Base-by-base conservation (phyloP, 331 rosid species). In the Saraca asoca region DNA sequence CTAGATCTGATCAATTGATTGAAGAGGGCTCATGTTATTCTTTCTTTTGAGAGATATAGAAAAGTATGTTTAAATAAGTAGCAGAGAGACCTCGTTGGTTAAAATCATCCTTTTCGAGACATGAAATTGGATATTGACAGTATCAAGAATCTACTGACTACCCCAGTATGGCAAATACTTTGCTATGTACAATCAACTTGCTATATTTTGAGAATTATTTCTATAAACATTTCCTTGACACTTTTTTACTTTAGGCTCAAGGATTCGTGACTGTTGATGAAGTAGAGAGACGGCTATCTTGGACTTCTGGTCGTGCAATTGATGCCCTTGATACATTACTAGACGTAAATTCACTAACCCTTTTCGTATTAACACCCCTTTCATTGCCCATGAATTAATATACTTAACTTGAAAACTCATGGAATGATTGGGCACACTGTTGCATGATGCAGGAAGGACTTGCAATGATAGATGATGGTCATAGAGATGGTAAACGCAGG, bases 391-490 rank as follows among this genome's bases (percentile, higher is more conserved):
- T 8, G 10, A 29, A 33, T 39, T 18, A 41, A 49, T 53, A 10
- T 38, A 19, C 46, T 19, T 38, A 48, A 43, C 41, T 69, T 24
- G 9, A 4, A 78, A 60, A 74, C 48, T 65, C 48, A 57, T 57
- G 43, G 42, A 72, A 64, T 64, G 31, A 67, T 51, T 19, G 52
- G n/a, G n/a, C 48, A 60, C 5, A 41, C 33, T 69, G 29, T 64
- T 49, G 35, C 65, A 51, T 65, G 31, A 6, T 81, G 71, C 81
- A 91, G 96, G 96, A 91, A 66, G 97, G 97, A 62, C 95, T 88
- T 80, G 96, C 95, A 34, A 86, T 91, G 96, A 88, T 91, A 68
- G 97, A 91, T 81, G 95, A 91, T 62, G 97, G 97, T 58, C 96
- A 91, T 52, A 85, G 78, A 85, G 97, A 91, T 60, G 83, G 92